phyloP scores from a whole-genome alignment of 495 filamentous ascomycete species.

The Podospora pseudopauciseta region DNA sequence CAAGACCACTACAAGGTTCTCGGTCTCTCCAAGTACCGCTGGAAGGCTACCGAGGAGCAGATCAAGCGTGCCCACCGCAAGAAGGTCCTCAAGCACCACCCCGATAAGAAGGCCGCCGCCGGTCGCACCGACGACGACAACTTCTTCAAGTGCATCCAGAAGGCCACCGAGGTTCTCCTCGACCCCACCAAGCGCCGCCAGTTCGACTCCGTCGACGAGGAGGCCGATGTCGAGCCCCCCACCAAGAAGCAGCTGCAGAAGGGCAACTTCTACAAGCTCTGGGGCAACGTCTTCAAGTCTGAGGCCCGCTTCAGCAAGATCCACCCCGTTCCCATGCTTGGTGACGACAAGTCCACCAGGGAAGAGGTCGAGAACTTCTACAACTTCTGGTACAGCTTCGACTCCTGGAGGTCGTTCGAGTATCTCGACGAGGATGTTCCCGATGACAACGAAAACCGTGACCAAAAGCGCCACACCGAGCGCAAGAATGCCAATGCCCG shows the following conservation, averaged over 20 bases:
- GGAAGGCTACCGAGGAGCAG: slow-evolving; percentile 88
- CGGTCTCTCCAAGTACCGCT: slow-evolving; percentile 87
- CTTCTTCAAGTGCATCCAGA: slow-evolving; percentile 99
- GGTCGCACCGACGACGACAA: slow-evolving; percentile 87
- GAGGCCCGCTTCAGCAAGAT: slow-evolving; percentile 89
- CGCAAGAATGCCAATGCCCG: slow-evolving; percentile 96
- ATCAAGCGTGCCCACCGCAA: slow-evolving; percentile 98
- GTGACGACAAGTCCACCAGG: slow-evolving; percentile 78
- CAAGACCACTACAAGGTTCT: slow-evolving; percentile 99
- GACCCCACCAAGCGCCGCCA: slow-evolving; percentile 92
- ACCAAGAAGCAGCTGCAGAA: slow-evolving; percentile 81
- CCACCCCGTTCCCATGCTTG: slow-evolving; percentile 80
- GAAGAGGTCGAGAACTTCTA: slow-evolving; percentile 93
- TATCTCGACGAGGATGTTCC: slow-evolving; percentile 98
- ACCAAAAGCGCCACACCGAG: slow-evolving; percentile 97
- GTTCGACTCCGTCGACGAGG: slow-evolving; percentile 94
- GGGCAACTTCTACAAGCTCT: slow-evolving; percentile 92
- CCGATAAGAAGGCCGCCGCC: slow-evolving; percentile 94
- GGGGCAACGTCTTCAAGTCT: slow-evolving; percentile 78
- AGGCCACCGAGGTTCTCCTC: slow-evolving; percentile 86
- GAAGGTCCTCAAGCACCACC: slow-evolving; percentile 98
- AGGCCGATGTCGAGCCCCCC: slow-evolving; percentile 84
- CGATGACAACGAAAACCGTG: slow-evolving; percentile 96
- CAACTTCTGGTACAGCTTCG: slow-evolving; percentile 99
- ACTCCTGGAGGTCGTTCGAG: slow-evolving; percentile 96